Evolutionary conservation across 1,139 yeast genomes (phyloP).

Genomic region (Pichia sp.): DNA sequence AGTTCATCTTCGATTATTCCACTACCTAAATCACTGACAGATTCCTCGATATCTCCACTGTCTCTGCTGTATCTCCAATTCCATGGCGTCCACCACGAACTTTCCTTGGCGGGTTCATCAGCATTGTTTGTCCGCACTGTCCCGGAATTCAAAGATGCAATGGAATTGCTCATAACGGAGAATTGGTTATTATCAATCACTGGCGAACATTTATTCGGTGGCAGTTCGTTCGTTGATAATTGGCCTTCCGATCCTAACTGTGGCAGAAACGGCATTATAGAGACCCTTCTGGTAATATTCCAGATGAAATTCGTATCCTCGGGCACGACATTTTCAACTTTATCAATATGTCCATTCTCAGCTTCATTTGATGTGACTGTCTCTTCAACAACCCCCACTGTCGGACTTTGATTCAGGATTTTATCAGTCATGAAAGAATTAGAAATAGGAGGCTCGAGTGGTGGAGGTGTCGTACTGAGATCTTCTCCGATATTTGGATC

Average conservation of each 20-base stretch:
- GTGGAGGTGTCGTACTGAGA: too few relatives aligned
- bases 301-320: slow-evolving; percentile 9
- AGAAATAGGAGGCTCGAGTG: too few relatives aligned
- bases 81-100: slow-evolving; percentile 21
- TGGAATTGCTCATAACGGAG: background rate
- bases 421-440: background rate
- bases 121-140: background rate
- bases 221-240: background rate
- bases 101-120: background rate
- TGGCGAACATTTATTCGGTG: slow-evolving; percentile 9
- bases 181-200: slow-evolving; percentile 5
- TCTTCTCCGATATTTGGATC: too few relatives aligned
- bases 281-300: slow-evolving; percentile 14
- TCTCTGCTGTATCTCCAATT: slow-evolving; percentile 13
- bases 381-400: background rate
- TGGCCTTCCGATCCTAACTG: background rate
- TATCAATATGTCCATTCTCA: background rate
- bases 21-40: slow-evolving; percentile 8
- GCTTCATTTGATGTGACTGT: background rate
- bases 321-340: background rate
- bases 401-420: background rate
- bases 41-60: slow-evolving; percentile 1
- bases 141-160: background rate
- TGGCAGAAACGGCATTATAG: slow-evolving; percentile 8
- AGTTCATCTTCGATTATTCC: slow-evolving; percentile 16